Evolutionary conservation across 2,329 filamentous ascomycete species (phyloP).

Genomic region (Acrocalymma vagum): DNA sequence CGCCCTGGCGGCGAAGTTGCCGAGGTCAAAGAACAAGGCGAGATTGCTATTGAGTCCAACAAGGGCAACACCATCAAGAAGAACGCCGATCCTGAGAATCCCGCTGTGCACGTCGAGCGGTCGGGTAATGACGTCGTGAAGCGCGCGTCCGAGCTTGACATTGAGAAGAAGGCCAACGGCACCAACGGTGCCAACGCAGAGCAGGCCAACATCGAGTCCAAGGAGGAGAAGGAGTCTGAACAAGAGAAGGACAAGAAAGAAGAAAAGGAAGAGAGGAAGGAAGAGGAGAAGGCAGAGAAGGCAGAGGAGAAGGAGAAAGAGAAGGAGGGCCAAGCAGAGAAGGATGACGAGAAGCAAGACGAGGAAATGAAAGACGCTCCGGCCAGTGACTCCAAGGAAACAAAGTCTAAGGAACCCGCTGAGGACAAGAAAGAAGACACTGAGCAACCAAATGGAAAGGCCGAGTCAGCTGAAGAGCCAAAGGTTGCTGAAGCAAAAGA

Average conservation of each 20-base stretch:
- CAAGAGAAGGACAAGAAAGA: slow-evolving; percentile 42
- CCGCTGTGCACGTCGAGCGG: slow-evolving; percentile 67
- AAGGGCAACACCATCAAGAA: slow-evolving; percentile 71
- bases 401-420: too few species aligned
- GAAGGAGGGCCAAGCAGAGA: slow-evolving; percentile 37
- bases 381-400: slow-evolving; percentile 20
- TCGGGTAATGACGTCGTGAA: slow-evolving; percentile 72
- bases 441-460: slow-evolving; percentile 30
- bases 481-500: slow-evolving; percentile 17
- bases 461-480: slow-evolving; percentile 25
- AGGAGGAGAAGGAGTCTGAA: slow-evolving; percentile 40
- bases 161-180: slow-evolving; percentile 57
- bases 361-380: slow-evolving; percentile 36
- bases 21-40: slow-evolving; percentile 66
- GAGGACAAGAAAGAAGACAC: slow-evolving; percentile 22
- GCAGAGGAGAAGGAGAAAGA: slow-evolving; percentile 32
- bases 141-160: slow-evolving; percentile 66
- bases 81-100: slow-evolving; percentile 67
- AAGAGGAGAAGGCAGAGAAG: slow-evolving; percentile 44
- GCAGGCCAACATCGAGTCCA: slow-evolving; percentile 33
- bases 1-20: slow-evolving; percentile 65
- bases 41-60: slow-evolving; percentile 68
- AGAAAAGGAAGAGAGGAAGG: slow-evolving; percentile 46
- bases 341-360: slow-evolving; percentile 34
- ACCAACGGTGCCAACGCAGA: slow-evolving; percentile 47